Evolutionary conservation across 2,329 filamentous ascomycete genomes (phyloP), one percentile per base, ranked within the genome.

Genomic region (Phoma sp.): DNA sequence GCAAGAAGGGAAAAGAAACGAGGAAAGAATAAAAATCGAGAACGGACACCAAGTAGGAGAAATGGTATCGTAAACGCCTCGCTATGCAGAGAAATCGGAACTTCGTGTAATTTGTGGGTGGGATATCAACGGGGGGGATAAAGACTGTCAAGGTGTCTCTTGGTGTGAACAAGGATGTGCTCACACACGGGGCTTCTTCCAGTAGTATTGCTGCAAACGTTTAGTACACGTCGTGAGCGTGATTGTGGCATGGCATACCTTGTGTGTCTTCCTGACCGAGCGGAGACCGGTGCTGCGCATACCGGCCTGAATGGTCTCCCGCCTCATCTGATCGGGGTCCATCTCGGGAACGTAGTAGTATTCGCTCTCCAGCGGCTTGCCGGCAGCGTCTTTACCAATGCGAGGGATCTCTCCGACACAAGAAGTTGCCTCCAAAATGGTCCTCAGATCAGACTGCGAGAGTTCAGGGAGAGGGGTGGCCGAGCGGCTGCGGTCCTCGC

Each of bases 261-360:
- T 98, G 77, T 99, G 95, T 72, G 95, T 91, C 79, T 97, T 98
- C 69, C 95, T 85, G 71, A 95, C 97, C 69, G 88, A 89, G 62
- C 95, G 84, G 68, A 99, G 79, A 66, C 91, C 95, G 38, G 93
- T 93, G 77, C 96, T 96, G 51, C 91, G 84, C 72, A 97, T 80
- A 47, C 91, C 90, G 62, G 93, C 88, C 1, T 93, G 91, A 11
- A 97, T 91, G 22, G 92, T 89, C 48, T 91, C 84, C 46, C 90
- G 86, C 55, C 93, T 85, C 70, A 89, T 85, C 59, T 87, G 83
- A 70, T 98, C 92, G 2, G 83, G 80, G 71, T 99, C 95, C 68
- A 86, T 83, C 74, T 98, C 93, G 0, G 93, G 90, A 7, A 97
- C 82, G 70, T 99, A 99, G 77, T 98, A 98, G 74, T 96, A 98